phyloP scores from a whole-genome alignment of 164 flowering plant genomes.

The Saururus chinensis region DNA sequence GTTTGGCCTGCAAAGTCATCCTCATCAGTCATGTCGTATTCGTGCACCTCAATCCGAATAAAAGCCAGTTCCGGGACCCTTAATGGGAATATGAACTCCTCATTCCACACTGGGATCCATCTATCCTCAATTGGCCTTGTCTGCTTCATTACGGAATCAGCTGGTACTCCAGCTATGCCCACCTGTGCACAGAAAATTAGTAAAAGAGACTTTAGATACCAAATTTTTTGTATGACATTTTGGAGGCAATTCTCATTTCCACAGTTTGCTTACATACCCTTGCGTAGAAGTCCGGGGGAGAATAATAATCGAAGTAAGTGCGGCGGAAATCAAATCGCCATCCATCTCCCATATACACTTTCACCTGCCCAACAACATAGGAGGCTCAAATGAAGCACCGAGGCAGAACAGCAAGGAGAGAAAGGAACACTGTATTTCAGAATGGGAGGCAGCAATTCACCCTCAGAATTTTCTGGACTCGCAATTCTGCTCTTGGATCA shows the following conservation, averaged over 20 bases:
- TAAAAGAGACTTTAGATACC: neutral
- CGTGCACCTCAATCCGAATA: conserved; percentile 44
- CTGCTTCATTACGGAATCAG: conserved; percentile 27
- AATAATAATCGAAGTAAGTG: conserved; percentile 38
- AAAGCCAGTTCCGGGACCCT: conserved; percentile 43
- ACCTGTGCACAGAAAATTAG: conserved; percentile 16
- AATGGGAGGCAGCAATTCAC: conserved; percentile 7
- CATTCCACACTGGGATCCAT: conserved; percentile 24
- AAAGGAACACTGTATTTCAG: neutral
- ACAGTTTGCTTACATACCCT: conserved; percentile 19
- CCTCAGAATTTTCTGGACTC: conserved; percentile 33
- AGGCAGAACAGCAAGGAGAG: neutral
- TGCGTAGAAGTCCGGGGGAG: conserved; percentile 51
- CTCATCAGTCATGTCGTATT: conserved; percentile 32
- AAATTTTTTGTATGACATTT: neutral
- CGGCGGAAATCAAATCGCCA: conserved; percentile 34
- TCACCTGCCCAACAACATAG: conserved; percentile 20
- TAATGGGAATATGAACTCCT: conserved; percentile 31
- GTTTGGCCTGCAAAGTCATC: conserved; percentile 54
- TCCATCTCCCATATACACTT: conserved; percentile 42
- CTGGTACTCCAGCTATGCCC: conserved; percentile 43
- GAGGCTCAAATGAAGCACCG: neutral
- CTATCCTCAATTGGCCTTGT: conserved; percentile 27
- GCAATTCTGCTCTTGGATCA: conserved; percentile 15
- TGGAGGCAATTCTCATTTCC: neutral